Evolutionary conservation across 2,329 filamentous ascomycete species (phyloP).

Genomic region (Capronia coronata): DNA sequence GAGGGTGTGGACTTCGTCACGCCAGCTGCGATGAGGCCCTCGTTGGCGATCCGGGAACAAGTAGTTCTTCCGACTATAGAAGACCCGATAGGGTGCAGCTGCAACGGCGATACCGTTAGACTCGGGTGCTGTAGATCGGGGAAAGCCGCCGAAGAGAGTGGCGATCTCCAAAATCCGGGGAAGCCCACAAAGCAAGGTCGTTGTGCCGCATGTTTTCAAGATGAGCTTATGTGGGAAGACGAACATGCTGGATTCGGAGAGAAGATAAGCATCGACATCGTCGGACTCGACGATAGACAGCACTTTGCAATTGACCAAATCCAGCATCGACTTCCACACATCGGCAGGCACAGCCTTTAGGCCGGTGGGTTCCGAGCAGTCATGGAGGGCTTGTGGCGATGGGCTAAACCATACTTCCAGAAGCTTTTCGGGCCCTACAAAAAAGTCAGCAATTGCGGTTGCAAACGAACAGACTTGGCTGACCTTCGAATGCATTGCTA

Average conservation of each 20-base stretch:
- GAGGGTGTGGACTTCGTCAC: slow-evolving; percentile 85
- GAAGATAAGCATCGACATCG: slow-evolving; percentile 88
- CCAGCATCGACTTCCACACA: slow-evolving; percentile 92
- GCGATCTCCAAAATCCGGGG: slow-evolving; percentile 90
- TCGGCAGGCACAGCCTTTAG: slow-evolving; percentile 79
- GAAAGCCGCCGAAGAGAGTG: slow-evolving; percentile 79
- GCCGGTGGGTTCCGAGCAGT: slow-evolving; percentile 64
- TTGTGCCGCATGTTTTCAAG: slow-evolving; percentile 96
- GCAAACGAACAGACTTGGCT: slow-evolving; percentile 17
- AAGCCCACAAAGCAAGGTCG: slow-evolving; percentile 81
- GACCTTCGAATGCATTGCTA: slow-evolving; percentile 90
- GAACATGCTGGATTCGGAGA: slow-evolving; percentile 99
- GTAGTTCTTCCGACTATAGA: slow-evolving; percentile 99
- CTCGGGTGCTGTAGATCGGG: slow-evolving; percentile 64
- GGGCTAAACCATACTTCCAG: slow-evolving; percentile 97
- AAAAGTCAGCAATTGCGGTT: not conserved
- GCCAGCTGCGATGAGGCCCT: slow-evolving; percentile 94
- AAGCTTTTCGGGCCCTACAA: slow-evolving; percentile 87
- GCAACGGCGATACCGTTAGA: slow-evolving; percentile 63
- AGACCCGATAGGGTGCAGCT: slow-evolving; percentile 88
- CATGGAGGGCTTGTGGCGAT: slow-evolving; percentile 64
- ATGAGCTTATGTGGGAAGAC: slow-evolving; percentile 99
- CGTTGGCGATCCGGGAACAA: slow-evolving; percentile 90
- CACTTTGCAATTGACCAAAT: slow-evolving; percentile 97
- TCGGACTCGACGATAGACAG: slow-evolving; percentile 90